Evolutionary conservation across 768 basidiomycete species (phyloP), one percentile per base, ranked within the genome.

Genomic region (Suillus fuscotomentosus): DNA sequence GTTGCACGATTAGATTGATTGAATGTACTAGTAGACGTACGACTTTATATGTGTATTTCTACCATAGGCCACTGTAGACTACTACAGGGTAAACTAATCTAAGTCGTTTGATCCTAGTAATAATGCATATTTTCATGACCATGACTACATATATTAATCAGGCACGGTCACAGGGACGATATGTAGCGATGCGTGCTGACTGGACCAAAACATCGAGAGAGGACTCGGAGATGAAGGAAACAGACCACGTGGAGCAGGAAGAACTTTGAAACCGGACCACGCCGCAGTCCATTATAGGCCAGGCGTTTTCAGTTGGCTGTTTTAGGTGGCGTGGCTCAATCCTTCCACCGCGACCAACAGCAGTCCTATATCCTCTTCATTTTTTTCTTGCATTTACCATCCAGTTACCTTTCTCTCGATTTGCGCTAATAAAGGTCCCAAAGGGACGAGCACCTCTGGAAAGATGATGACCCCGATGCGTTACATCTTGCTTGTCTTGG

Each of bases 391-490:
- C 55, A 22, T 24, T 64, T 48, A 47, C 48, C 43, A 59, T 60
- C 48, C 20, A 27, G 8, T 36, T 59, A 41, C 24, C 22, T 56
- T 42, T 51, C 31, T 59, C 20, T 38, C 20, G 48, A 47, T 66
- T 61, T 45, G 45, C 42, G 27, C 57, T 27, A 53, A 39, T 54
- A 39, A 57, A 60, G 51, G 64, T 47, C 64, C 54, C 20, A 14
- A 50, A 63, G 51, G 61, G 38, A 36, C 38, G 55, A 55, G 34
- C 38, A 56, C 31, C 41, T 60, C 51, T 48, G 34, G 73, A 75
- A 70, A 73, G 68, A 84, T 86, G 82, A 82, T 87, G 82, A 85
- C 88, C 59, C 83, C 86, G 53, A 81, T 84, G 78, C 84, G 88
- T 69, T 86, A 87, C 64, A 74, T 90, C 59, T 63, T 84, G 39